These are phyloP conservation scores for Leucaena leucocephala DNA, from an alignment of 306 rosid genomes.

Conservation along the genomic window DNA sequence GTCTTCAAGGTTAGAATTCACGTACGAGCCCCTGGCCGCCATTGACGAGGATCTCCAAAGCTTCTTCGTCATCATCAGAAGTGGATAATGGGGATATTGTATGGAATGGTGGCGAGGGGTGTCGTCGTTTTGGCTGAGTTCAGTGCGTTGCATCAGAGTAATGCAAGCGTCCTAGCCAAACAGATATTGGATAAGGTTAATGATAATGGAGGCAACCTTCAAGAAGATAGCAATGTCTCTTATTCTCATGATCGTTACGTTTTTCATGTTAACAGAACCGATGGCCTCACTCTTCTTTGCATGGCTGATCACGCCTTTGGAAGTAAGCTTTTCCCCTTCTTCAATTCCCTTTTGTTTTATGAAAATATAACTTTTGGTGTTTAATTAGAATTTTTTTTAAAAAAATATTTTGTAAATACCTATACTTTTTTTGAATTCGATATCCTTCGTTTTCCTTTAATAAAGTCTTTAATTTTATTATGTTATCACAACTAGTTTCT, in stretches of 20 bases:
- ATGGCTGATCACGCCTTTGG: not conserved
- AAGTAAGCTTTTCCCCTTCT: not conserved
- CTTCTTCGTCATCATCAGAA: not conserved
- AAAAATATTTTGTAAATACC: too few species aligned
- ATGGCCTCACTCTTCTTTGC: not conserved
- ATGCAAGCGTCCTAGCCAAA: not conserved
- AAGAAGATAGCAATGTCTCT: not conserved
- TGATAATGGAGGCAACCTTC: not conserved
- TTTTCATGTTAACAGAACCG: conserved; percentile 2
- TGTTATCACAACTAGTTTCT: too few species aligned
- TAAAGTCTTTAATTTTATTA: too few species aligned
- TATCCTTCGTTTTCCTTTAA: too few species aligned
- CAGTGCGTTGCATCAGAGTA: not conserved
- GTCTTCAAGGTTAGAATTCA: not conserved
- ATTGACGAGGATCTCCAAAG: not conserved
- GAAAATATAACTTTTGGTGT: too few species aligned
- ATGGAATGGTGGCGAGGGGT: conserved; percentile 15
- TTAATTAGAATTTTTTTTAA: too few species aligned
- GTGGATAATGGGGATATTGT: not conserved
- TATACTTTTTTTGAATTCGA: too few species aligned
- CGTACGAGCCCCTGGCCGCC: not conserved
- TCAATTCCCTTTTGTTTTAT: not conserved
- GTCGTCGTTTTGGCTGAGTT: not conserved
- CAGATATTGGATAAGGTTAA: not conserved
- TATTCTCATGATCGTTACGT: not conserved